A percentile compares a stretch with the other conserved stretches of the same genome.
Evolutionary conservation across 192 early-diverging fungal genomes (phyloP).

Genomic region (Dispira parvispora): DNA sequence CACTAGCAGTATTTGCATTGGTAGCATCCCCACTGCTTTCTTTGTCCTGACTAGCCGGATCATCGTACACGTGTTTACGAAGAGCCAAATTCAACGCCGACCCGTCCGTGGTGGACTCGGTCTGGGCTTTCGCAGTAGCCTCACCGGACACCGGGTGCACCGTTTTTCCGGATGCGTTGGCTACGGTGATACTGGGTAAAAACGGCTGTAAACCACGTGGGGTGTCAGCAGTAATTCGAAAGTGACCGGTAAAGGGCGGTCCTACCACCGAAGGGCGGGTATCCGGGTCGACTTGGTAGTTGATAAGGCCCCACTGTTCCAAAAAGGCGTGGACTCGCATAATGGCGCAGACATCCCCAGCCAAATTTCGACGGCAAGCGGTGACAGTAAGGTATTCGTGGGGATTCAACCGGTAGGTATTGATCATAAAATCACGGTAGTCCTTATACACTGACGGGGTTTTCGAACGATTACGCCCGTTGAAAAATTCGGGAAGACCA

Average conservation of each 20-base stretch:
- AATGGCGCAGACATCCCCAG: conserved; percentile 97
- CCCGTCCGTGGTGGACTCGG: conserved; percentile 16
- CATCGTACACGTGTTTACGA: conserved; percentile 39
- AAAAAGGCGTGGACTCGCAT: conserved; percentile 96
- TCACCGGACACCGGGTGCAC: no score
- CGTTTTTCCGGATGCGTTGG: conserved; percentile 12
- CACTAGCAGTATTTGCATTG: conserved; percentile 15
- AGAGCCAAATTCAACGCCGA: conserved; percentile 27
- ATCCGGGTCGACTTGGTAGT: conserved; percentile 94
- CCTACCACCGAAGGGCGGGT: conserved; percentile 78
- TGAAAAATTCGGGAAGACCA: conserved; percentile 94
- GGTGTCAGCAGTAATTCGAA: conserved; percentile 89
- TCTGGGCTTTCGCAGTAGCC: background rate
- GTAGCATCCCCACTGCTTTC: conserved; percentile 21
- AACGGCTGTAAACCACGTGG: conserved; percentile 84
- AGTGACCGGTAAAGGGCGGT: conserved; percentile 95
- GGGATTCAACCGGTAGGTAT: conserved; percentile 90
- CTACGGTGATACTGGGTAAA: conserved; percentile 30
- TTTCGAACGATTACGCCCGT: conserved; percentile 78
- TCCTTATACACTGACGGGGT: conserved; percentile 85
- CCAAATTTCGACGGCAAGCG: conserved; percentile 87
- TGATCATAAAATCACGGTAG: conserved; percentile 97
- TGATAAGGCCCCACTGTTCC: conserved; percentile 99
- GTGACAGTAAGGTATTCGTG: conserved; percentile 95
- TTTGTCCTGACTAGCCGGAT: conserved; percentile 10